Evolutionary conservation across 108 stramenopile species (phyloP), one percentile per base, ranked within the genome.

Genomic region (Nitzschia inconspicua): DNA sequence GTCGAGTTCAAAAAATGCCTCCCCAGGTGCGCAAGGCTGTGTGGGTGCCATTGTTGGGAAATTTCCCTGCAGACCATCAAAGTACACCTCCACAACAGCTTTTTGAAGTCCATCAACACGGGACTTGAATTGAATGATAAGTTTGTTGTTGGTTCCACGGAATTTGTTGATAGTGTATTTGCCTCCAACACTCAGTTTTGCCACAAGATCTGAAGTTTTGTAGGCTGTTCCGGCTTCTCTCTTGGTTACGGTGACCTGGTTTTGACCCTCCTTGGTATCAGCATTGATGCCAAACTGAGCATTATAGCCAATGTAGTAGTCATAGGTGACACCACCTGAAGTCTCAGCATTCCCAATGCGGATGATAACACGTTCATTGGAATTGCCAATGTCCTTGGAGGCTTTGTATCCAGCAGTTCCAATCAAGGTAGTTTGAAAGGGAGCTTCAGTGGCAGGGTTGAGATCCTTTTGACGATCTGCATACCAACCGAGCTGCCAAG

Each of bases 401-500:
- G n/a, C n/a, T n/a, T n/a, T n/a, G n/a, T n/a, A n/a, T n/a, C n/a
- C n/a, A n/a, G n/a, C n/a, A n/a, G n/a, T n/a, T n/a, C n/a, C n/a
- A n/a, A n/a, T n/a, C n/a, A n/a, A n/a, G n/a, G n/a, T n/a, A n/a
- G n/a, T n/a, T n/a, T n/a, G n/a, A n/a, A n/a, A n/a, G n/a, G n/a
- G n/a, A n/a, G n/a, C n/a, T n/a, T n/a, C n/a, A n/a, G n/a, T n/a
- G n/a, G n/a, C n/a, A n/a, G n/a, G n/a, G n/a, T n/a, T n/a, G n/a
- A n/a, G n/a, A n/a, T n/a, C n/a, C n/a, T n/a, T n/a, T n/a, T n/a
- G n/a, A n/a, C 32, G 20, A 25, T 73, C 62, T 13, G 60, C 6
- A 28, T 66, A 84, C 80, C 80, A 82, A 16, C 77, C 77, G 1
- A 72, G 32, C 34, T 78, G 73, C 74, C 62, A 67, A 30, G 41